These are phyloP conservation scores for Rhododendron ovatum DNA, from an alignment of 148 eudicot species.

Conservation along the genomic window DNA sequence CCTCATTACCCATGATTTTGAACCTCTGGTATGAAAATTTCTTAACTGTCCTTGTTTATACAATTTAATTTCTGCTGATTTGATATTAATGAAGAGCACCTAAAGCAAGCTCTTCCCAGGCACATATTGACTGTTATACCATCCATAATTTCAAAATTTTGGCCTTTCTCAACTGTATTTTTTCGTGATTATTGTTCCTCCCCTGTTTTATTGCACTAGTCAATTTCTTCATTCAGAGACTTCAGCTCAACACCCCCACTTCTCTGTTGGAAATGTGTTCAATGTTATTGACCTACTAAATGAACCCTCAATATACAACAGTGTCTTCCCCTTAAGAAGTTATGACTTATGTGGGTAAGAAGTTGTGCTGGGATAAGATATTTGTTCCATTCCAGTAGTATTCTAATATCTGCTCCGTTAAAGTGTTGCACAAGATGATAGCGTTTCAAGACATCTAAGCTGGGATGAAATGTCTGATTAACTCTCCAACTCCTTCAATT, in stretches of 20 bases:
- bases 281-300: background rate
- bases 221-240: background rate
- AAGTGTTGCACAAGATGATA: background rate
- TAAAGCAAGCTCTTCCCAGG: background rate
- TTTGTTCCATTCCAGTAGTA: background rate
- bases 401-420: background rate
- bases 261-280: background rate
- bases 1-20: slow-evolving; percentile 47
- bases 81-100: background rate
- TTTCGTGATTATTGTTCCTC: background rate
- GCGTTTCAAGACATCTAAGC: background rate
- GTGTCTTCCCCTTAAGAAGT: background rate
- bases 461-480: background rate
- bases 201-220: too few relatives aligned
- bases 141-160: background rate
- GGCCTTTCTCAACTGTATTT: background rate
- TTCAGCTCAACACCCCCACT: background rate
- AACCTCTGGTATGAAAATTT: slow-evolving; percentile 30
- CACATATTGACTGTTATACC: background rate
- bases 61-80: background rate
- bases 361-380: background rate
- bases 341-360: background rate
- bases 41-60: background rate
- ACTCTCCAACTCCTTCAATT: background rate
- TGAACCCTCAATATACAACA: background rate